phyloP scores from a whole-genome alignment of 345 rosid species.

The Ailanthus altissimus region DNA sequence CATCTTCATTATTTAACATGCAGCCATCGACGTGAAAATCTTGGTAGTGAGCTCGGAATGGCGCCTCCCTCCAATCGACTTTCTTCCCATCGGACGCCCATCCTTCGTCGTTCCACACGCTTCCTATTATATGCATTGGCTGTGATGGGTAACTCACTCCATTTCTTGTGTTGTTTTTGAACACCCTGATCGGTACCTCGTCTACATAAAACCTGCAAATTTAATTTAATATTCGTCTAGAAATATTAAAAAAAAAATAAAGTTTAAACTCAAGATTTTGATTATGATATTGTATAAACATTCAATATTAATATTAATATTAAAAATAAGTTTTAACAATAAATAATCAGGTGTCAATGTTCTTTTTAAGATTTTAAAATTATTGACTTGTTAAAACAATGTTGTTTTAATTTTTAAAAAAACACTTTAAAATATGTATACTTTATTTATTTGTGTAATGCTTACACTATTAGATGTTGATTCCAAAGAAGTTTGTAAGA shows the following conservation, averaged over 20 bases:
- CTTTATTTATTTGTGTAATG: neutral
- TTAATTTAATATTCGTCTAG: neutral
- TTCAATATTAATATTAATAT: too few relatives aligned
- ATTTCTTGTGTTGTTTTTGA: conserved; percentile 20
- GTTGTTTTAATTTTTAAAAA: too few relatives aligned
- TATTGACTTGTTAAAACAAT: too few relatives aligned
- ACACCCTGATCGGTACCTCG: conserved; percentile 39
- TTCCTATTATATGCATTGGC: conserved; percentile 35
- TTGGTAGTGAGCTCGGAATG: conserved; percentile 40
- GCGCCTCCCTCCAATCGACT: conserved; percentile 26
- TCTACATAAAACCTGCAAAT: conserved; percentile 39
- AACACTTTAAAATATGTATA: too few relatives aligned
- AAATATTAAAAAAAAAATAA: too few relatives aligned
- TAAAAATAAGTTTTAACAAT: too few relatives aligned
- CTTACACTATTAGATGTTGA: conserved; percentile 18
- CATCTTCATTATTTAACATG: neutral
- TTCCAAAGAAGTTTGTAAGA: conserved; percentile 25
- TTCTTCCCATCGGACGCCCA: conserved; percentile 16
- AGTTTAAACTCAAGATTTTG: too few relatives aligned
- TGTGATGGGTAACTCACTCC: conserved; percentile 27
- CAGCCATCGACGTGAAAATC: conserved; percentile 36
- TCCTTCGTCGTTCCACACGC: conserved; percentile 12
- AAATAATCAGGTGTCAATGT: too few relatives aligned
- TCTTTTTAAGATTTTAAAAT: too few relatives aligned
- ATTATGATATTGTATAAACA: too few relatives aligned